Percentiles rank a stretch among this genome's conserved stretches.
Evolutionary conservation across 2,329 filamentous ascomycete species (phyloP).

Genomic region (Monilinia polystroma): DNA sequence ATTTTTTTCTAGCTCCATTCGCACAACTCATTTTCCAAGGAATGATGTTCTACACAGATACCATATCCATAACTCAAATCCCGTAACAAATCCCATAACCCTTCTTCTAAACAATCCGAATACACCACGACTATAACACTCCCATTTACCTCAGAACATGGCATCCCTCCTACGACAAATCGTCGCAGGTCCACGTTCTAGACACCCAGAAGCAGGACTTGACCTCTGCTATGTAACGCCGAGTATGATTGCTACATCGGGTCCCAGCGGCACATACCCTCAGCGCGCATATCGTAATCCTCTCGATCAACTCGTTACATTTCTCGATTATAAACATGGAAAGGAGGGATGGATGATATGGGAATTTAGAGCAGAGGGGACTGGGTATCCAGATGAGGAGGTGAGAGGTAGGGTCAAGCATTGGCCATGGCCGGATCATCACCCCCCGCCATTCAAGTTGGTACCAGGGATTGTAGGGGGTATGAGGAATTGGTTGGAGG

Average conservation of each 20-base stretch:
- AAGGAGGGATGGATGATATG: slow-evolving; percentile 83
- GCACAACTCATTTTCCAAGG: neutral
- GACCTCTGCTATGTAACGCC: slow-evolving; percentile 96
- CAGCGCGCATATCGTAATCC: slow-evolving; percentile 93
- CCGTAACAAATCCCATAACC: neutral
- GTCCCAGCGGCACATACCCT: slow-evolving; percentile 84
- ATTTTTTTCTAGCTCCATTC: neutral
- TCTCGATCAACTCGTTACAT: slow-evolving; percentile 79
- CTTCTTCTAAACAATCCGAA: neutral
- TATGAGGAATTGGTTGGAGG: slow-evolving; percentile 85
- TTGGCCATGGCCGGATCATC: slow-evolving; percentile 96
- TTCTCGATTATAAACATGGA: slow-evolving; percentile 81
- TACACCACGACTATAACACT: neutral
- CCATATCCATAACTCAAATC: neutral
- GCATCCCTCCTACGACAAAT: slow-evolving; percentile 83
- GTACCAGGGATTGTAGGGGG: slow-evolving; percentile 86
- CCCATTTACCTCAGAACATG: slow-evolving; percentile 46
- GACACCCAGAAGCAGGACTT: slow-evolving; percentile 82
- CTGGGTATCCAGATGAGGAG: slow-evolving; percentile 87
- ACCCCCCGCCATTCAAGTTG: slow-evolving; percentile 88
- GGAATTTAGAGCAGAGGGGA: slow-evolving; percentile 96
- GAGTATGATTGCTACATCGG: slow-evolving; percentile 70
- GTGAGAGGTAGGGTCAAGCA: slow-evolving; percentile 85
- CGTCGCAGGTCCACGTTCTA: slow-evolving; percentile 80
- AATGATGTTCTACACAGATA: slow-evolving; percentile 7